Evolutionary conservation across 768 basidiomycete genomes (phyloP).

Genomic region (Fibroporia radiculosa): DNA sequence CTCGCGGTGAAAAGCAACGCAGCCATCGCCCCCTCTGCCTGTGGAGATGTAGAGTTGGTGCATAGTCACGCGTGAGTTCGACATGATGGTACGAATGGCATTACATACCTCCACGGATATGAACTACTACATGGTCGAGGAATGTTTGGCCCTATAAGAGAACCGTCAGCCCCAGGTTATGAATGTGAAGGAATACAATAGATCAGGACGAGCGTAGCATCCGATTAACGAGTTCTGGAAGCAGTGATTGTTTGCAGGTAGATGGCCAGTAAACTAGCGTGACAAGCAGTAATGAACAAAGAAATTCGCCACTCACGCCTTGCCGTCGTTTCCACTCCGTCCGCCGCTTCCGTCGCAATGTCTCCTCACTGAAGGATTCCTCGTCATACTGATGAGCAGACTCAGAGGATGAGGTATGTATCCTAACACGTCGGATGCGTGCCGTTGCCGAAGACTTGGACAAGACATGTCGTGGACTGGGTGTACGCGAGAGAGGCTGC

Average conservation of each 20-base stretch:
- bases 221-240: neutral
- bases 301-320: slow-evolving; percentile 49
- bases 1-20: slow-evolving; percentile 89
- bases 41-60: neutral
- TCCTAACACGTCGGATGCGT: no score
- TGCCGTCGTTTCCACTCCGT: slow-evolving; percentile 76
- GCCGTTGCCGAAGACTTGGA: no score
- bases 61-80: neutral
- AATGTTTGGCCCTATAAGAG: slow-evolving; percentile 61
- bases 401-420: no score
- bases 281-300: neutral
- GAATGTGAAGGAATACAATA: no score
- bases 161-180: no score
- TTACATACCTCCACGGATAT: slow-evolving; percentile 61
- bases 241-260: neutral
- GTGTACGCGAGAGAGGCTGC: no score
- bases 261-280: neutral
- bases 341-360: slow-evolving; percentile 36
- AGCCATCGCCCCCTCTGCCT: slow-evolving; percentile 88
- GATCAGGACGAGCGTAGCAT: neutral
- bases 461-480: no score
- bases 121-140: slow-evolving; percentile 76
- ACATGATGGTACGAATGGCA: neutral
- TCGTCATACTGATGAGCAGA: no score
- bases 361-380: no score